Evolutionary conservation across 1,139 yeast genomes (phyloP).

Genomic region (Suhomyces bokatorum): DNA sequence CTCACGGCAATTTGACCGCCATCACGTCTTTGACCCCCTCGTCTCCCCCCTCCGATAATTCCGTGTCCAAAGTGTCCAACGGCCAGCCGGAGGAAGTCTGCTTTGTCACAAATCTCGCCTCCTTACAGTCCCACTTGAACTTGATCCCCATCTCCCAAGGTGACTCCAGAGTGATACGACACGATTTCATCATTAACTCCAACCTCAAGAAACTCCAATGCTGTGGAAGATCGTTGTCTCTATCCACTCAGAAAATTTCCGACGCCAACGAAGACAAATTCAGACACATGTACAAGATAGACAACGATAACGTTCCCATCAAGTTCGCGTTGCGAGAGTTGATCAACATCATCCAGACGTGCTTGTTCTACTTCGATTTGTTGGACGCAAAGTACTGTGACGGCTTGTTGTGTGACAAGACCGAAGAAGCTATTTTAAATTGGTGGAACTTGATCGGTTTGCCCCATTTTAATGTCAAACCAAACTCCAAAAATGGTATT

Average conservation of each 20-base stretch:
- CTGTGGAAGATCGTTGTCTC: slow-evolving; percentile 78
- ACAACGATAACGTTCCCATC: slow-evolving; percentile 48
- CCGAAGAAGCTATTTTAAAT: slow-evolving; percentile 64
- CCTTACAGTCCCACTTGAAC: slow-evolving; percentile 74
- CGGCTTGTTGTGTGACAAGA: slow-evolving; percentile 77
- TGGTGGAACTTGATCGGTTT: slow-evolving; percentile 88
- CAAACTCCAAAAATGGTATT: slow-evolving; percentile 47
- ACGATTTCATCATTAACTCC: slow-evolving; percentile 67
- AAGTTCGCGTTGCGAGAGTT: slow-evolving; percentile 73
- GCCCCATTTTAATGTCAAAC: slow-evolving; percentile 55
- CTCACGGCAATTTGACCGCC: slow-evolving; percentile 1
- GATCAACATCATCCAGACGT: slow-evolving; percentile 70
- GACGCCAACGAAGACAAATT: slow-evolving; percentile 84
- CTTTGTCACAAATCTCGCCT: slow-evolving; percentile 78
- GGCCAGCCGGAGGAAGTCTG: slow-evolving; percentile 42
- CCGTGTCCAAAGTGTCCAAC: slow-evolving; percentile 38
- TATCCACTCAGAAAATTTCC: slow-evolving; percentile 62
- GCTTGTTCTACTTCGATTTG: slow-evolving; percentile 75
- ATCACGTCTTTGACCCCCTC: not conserved
- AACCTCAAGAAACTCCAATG: slow-evolving; percentile 77
- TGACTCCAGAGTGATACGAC: slow-evolving; percentile 52
- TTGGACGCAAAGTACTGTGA: slow-evolving; percentile 72
- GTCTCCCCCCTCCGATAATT: not conserved
- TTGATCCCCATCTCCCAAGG: slow-evolving; percentile 72
- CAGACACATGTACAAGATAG: slow-evolving; percentile 66